Percentiles rank a stretch among this genome's conserved stretches.
Evolutionary conservation across 441 rosid genomes (phyloP).

Genomic region (Biscutella laevigata): DNA sequence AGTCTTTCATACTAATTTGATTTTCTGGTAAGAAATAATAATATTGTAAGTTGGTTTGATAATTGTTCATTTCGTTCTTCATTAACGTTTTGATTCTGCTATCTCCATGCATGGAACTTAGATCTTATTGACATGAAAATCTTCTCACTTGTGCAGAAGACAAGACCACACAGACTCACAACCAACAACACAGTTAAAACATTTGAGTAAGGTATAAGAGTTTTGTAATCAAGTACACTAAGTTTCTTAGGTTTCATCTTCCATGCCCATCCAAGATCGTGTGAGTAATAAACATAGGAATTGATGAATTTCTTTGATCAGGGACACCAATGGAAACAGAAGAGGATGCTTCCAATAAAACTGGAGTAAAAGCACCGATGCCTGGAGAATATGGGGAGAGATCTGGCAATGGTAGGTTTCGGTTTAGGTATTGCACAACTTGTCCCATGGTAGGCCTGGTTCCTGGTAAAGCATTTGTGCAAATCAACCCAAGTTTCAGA

Average conservation of each 20-base stretch:
- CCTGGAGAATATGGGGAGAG: constrained; percentile 27
- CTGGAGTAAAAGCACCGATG: background rate
- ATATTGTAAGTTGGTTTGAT: constrained; percentile 16
- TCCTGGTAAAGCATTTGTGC: constrained; percentile 36
- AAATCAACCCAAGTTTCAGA: constrained; percentile 33
- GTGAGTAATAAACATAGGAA: constrained; percentile 12
- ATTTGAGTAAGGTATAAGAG: background rate
- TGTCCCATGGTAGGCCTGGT: constrained; percentile 26
- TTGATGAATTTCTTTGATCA: background rate
- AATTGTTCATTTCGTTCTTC: constrained; percentile 6
- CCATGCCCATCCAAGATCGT: constrained; percentile 5
- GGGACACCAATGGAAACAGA: background rate
- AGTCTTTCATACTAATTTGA: constrained; percentile 8
- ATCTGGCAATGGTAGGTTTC: constrained; percentile 13
- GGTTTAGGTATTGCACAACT: constrained; percentile 19
- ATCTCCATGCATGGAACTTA: too few relatives aligned
- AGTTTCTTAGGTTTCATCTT: constrained; percentile 10
- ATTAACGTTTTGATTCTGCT: too few relatives aligned
- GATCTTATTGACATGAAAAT: too few relatives aligned
- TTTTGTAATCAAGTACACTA: background rate
- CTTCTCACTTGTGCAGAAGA: too few relatives aligned
- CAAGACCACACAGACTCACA: too few relatives aligned
- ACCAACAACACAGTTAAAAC: background rate
- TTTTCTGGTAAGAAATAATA: constrained; percentile 15
- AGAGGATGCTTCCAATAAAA: constrained; percentile 10